phyloP scores from a whole-genome alignment of 2,329 filamentous ascomycete species.

The Lachnellula suecica region DNA sequence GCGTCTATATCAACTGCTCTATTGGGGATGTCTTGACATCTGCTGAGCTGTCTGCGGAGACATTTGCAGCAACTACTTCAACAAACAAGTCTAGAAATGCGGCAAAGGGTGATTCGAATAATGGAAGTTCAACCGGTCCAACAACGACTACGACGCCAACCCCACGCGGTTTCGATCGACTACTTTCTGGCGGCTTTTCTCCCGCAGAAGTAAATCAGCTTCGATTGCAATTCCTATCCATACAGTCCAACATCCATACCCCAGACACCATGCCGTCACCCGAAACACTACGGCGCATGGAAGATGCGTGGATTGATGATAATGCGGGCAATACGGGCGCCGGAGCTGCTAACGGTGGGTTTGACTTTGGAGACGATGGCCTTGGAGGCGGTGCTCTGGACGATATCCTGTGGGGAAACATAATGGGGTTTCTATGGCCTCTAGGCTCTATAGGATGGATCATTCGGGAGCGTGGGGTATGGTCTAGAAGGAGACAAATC shows the following conservation, averaged over 20 bases:
- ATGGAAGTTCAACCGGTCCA: constrained; percentile 7
- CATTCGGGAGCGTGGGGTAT: constrained; percentile 82
- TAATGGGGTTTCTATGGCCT: constrained; percentile 95
- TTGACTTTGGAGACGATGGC: constrained; percentile 37
- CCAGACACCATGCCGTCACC: constrained; percentile 87
- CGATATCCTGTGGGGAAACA: constrained; percentile 81
- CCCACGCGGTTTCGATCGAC: constrained; percentile 83
- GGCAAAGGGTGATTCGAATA: constrained; percentile 9
- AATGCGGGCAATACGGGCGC: constrained; percentile 42
- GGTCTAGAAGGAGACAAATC: constrained; percentile 79
- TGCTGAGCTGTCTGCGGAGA: constrained; percentile 69
- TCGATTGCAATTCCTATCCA: constrained; percentile 83
- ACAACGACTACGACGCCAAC: constrained; percentile 43
- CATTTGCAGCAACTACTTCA: constrained; percentile 33
- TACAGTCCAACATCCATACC: constrained; percentile 79
- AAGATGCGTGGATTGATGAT: constrained; percentile 89
- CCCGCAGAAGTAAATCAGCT: constrained; percentile 79
- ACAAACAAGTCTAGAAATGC: constrained; percentile 18
- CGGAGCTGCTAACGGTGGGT: constrained; percentile 37
- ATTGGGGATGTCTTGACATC: constrained; percentile 74
- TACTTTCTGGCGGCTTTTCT: constrained; percentile 80
- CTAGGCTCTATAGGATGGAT: constrained; percentile 84
- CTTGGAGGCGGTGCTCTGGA: constrained; percentile 58
- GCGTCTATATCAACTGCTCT: constrained; percentile 91
- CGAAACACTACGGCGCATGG: constrained; percentile 71